phyloP scores from a whole-genome alignment of 1,284 basidiomycete species.

The Cryptococcus sp. region DNA sequence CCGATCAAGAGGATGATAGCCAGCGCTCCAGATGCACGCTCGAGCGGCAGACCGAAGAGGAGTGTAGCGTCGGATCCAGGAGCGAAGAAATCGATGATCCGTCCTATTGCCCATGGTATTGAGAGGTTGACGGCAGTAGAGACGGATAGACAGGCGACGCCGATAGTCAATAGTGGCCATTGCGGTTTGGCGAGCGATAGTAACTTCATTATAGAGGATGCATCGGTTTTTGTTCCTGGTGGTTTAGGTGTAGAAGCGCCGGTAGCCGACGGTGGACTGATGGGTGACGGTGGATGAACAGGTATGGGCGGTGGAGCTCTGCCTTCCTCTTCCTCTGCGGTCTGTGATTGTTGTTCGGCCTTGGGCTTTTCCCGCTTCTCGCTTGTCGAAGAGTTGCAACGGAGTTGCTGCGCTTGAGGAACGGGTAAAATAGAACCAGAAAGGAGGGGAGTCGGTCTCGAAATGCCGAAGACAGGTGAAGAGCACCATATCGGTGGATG shows the following conservation, averaged over 20 bases:
- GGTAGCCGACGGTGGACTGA: slow-evolving; percentile 17
- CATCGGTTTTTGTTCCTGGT: slow-evolving; percentile 32
- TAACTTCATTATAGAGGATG: slow-evolving; percentile 45
- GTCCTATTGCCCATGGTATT: slow-evolving; percentile 49
- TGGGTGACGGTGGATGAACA: slow-evolving; percentile 20
- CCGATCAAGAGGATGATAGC: slow-evolving; percentile 41
- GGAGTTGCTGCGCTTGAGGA: not conserved
- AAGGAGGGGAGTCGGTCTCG: no score
- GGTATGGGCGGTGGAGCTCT: slow-evolving; percentile 17
- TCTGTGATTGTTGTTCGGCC: not conserved
- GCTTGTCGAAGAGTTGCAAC: slow-evolving; percentile 6
- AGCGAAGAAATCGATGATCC: slow-evolving; percentile 52
- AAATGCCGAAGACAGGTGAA: no score
- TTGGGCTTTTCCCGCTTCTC: slow-evolving; percentile 1
- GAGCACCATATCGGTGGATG: no score
- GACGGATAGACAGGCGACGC: slow-evolving; percentile 40
- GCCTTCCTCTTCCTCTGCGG: slow-evolving; percentile 3
- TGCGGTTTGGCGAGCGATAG: slow-evolving; percentile 48
- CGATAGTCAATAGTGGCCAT: slow-evolving; percentile 43
- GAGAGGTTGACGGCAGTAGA: slow-evolving; percentile 47
- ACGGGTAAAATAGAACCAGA: not conserved
- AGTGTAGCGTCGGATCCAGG: slow-evolving; percentile 45
- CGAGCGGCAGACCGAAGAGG: slow-evolving; percentile 48
- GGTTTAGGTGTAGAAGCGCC: not conserved
- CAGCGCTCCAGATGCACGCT: slow-evolving; percentile 41